Base-by-base conservation (phyloP, 2,329 filamentous ascomycete species). In the Venturia asperata region DNA sequence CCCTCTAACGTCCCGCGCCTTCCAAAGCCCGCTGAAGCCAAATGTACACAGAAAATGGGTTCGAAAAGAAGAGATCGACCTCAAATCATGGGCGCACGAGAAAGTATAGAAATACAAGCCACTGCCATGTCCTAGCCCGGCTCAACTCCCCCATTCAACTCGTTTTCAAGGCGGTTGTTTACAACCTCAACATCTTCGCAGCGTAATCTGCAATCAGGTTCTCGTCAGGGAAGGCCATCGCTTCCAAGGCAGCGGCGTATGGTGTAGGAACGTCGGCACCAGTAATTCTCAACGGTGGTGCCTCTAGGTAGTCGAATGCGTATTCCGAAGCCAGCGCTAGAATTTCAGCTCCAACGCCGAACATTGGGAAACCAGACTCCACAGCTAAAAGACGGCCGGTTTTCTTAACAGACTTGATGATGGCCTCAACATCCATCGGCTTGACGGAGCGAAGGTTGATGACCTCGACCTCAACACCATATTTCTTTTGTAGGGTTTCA, bases 331-430 rank as follows among this genome's bases (percentile, higher is more conserved):
- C 88, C 67, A 97, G 83, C 67, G 94, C 94, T 69, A 99, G 85
- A 72, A 99, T 92, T 82, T 99, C 94, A 66, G 93, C 85, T 67
- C 88, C 85, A 71, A 99, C 91, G 76, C 94, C 94, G 75, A 92
- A 99, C 73, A 91, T 90, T 68, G 94, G 94, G 86, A 92, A 99
- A 69, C 93, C 94, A 66, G 92, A 97, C 81, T 97, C 93, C 71
- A 99, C 91, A 52, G 87, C 87, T 77, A 99, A 84, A 68, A 99
- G 86, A 74, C 89, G 90, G 77, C 90, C 89, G 21, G 94, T 99
- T 88, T 99, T 99, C 90, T 99, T 97, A 76, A 99, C 88, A 15
- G 92, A 97, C 78, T 95, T 92, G 78, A 97, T 83, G 73, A 99
- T 97, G 70, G 91, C 85, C 79, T 97, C 92, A 67, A 99, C 84